Percentiles rank a stretch among this genome's conserved stretches.
Conservation (phyloP, 306 rosid genomes). For the Dalbergia cultrata region DNA sequence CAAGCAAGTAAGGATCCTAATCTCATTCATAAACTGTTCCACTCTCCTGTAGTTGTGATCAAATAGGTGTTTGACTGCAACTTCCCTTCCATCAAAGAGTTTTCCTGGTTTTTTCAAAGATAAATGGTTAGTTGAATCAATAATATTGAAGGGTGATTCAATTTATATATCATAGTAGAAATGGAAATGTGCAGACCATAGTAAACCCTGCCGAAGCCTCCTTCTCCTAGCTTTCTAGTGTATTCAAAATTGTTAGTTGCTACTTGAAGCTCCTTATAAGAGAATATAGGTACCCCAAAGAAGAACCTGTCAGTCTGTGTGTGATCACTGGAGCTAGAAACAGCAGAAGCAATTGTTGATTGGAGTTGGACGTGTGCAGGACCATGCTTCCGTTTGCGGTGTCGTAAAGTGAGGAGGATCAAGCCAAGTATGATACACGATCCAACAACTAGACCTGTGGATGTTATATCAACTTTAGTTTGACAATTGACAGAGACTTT, state of each 20-base stretch:
- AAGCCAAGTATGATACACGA: constrained; percentile 19
- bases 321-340: constrained; percentile 41
- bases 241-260: constrained; percentile 65
- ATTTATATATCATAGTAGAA: background rate
- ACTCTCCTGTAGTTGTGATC: constrained; percentile 64
- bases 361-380: constrained; percentile 1
- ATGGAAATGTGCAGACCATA: constrained; percentile 53
- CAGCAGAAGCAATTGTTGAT: background rate
- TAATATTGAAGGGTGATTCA: background rate
- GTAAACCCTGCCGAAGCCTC: constrained; percentile 77
- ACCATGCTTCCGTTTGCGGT: constrained; percentile 24
- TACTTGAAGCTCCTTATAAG: constrained; percentile 65
- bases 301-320: constrained; percentile 45
- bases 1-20: constrained; percentile 65
- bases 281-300: constrained; percentile 59
- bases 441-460: constrained; percentile 40
- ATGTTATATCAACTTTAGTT: background rate
- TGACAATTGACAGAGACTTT: background rate
- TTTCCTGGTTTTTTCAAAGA: constrained; percentile 54
- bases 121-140: constrained; percentile 23
- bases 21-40: constrained; percentile 73
- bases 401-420: constrained; percentile 24
- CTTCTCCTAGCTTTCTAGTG: constrained; percentile 66
- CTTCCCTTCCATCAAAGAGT: constrained; percentile 86
- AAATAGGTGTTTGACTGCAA: constrained; percentile 74